Conservation (phyloP, 331 rosid genomes). For the Pyracantha coccinea region DNA sequence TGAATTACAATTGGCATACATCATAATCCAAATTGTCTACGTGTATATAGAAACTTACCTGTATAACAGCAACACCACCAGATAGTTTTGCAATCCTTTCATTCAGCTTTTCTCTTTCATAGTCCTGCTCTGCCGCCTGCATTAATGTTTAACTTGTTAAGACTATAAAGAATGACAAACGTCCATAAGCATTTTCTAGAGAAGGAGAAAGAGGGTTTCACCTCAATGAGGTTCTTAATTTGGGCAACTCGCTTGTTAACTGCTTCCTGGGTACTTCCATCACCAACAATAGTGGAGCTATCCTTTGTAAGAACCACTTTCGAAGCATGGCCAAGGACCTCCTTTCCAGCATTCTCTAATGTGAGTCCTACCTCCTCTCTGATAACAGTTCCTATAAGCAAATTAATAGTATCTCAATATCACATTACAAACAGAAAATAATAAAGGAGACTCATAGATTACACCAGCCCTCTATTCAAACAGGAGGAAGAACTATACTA, state of each 20-base stretch:
- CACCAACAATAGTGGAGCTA: constrained; percentile 84
- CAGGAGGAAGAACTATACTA: background rate
- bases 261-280: constrained; percentile 92
- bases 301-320: constrained; percentile 97
- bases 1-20: background rate
- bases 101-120: constrained; percentile 79
- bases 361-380: constrained; percentile 95
- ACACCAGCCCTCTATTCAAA: background rate
- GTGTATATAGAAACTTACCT: constrained; percentile 33
- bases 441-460: background rate
- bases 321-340: constrained; percentile 84
- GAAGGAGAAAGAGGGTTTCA: constrained; percentile 5
- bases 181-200: background rate
- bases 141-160: background rate
- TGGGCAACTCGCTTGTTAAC: constrained; percentile 91
- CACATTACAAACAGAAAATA: background rate
- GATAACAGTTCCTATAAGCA: constrained; percentile 68
- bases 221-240: constrained; percentile 82
- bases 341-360: constrained; percentile 85
- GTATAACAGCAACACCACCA: constrained; percentile 99
- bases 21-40: background rate
- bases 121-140: constrained; percentile 92
- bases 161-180: background rate
- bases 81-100: constrained; percentile 93
- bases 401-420: background rate